Base-by-base conservation (phyloP, 2,329 filamentous ascomycete genomes). In the Sclerotinia borealis region DNA sequence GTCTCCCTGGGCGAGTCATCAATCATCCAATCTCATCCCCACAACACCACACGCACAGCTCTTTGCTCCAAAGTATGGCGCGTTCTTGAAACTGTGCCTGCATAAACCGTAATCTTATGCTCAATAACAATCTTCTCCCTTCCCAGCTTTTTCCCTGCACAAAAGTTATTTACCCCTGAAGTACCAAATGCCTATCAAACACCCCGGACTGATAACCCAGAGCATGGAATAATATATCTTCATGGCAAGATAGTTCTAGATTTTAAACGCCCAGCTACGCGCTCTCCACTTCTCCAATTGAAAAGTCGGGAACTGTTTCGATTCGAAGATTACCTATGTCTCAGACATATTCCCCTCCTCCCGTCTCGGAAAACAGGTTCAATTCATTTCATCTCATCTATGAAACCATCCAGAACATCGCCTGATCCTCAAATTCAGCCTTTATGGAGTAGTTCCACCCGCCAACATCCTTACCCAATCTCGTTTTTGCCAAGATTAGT, bases 241-340 rank as follows among this genome's bases (percentile, higher is more conserved):
- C 36, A 29, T 27, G 22, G 25, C 51, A 29, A 39, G 22, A 54
- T 54, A 19, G 51, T 54, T 54, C 51, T 54, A 54, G 51, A 54
- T 43, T 55, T 55, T 43, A 55, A 31, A 55, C 52, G 37, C 52
- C 17, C 52, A 55, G 52, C 25, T 55, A 43, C 52, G 52, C 52
- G 52, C 52, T 55, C 51, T 55, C 51, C 51, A 55, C 36, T 22
- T 22, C 37, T 41, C 36, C 37, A 41, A 55, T 43, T 55, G 51
- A 29, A 25, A 29, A 41, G 27, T 55, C 4, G 25, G 10, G 37
- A 55, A 51, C 22, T 41, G 17, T 10, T 41, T 41, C n/a, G n/a
- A n/a, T n/a, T n/a, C n/a, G n/a, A n/a, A n/a, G n/a, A n/a, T n/a
- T n/a, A n/a, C n/a, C n/a, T n/a, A n/a, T n/a, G n/a, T n/a, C n/a